Evolutionary conservation across 2,329 filamentous ascomycete species (phyloP).

Genomic region (Penicillium sp.): DNA sequence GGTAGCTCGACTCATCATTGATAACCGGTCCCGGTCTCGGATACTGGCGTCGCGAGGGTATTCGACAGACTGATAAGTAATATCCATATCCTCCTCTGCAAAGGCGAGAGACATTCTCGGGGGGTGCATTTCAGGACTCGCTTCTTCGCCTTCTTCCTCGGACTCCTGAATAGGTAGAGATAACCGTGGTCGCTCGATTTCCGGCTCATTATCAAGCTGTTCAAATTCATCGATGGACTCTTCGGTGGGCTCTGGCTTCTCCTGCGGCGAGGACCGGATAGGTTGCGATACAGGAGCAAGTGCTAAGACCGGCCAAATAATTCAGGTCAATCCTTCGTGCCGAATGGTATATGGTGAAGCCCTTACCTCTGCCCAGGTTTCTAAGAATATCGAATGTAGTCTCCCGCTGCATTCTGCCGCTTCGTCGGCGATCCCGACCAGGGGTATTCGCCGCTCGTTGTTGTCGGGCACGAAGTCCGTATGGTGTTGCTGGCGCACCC

Average conservation of each 20-base stretch:
- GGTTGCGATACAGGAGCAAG: slow-evolving; percentile 50
- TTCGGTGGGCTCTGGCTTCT: slow-evolving; percentile 21
- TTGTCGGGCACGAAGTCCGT: slow-evolving; percentile 55
- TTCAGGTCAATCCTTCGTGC: background rate
- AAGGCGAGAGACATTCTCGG: slow-evolving; percentile 43
- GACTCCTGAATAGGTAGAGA: slow-evolving; percentile 49
- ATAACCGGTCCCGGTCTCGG: slow-evolving; percentile 38
- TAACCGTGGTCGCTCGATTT: slow-evolving; percentile 41
- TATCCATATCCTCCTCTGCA: slow-evolving; percentile 48
- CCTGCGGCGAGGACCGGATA: slow-evolving; percentile 48
- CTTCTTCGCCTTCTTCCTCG: slow-evolving; percentile 46
- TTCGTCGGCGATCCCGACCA: slow-evolving; percentile 49
- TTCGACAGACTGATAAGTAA: slow-evolving; percentile 43
- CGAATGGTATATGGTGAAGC: background rate
- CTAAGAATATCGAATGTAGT: slow-evolving; percentile 56
- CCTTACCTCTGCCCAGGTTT: slow-evolving; percentile 52
- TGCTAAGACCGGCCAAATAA: slow-evolving; percentile 30
- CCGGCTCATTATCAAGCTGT: slow-evolving; percentile 49
- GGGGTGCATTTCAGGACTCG: slow-evolving; percentile 36
- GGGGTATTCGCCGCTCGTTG: slow-evolving; percentile 54
- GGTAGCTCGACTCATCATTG: slow-evolving; percentile 45
- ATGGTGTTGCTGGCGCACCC: slow-evolving; percentile 52
- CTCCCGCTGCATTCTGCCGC: slow-evolving; percentile 51
- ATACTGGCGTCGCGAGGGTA: slow-evolving; percentile 43
- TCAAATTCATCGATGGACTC: slow-evolving; percentile 41